Base-by-base conservation (phyloP, 2,329 filamentous ascomycete species). In the Colletotrichum ledebouriae region DNA sequence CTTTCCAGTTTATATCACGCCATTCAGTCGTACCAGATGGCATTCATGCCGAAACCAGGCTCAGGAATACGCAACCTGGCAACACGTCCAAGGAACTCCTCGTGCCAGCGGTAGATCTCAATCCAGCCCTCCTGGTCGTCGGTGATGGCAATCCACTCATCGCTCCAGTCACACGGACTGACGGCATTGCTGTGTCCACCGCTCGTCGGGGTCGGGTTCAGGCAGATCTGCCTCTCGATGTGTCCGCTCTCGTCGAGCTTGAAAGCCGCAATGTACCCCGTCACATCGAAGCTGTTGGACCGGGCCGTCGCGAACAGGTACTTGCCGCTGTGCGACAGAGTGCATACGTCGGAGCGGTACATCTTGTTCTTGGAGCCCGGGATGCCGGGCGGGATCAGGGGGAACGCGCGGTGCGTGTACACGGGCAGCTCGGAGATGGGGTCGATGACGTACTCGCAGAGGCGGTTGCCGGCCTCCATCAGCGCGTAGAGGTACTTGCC, bases 31-130 rank as follows among this genome's bases (percentile, higher is more conserved):
- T 96, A 96, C 94, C 94, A 97, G 71, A 97, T 94, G n/a, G 93
- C 93, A 80, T 97, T 97, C 94, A 97, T 97, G 2, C 93, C 93
- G 77, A 97, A 97, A 1, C 94, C 94, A n/a, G 92, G 92, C 82
- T 97, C 94, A 6, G 90, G 89, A 42, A 97, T 90, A 73, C 93
- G 89, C 71, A 92, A 83, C 70, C 92, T 85, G 15, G 93, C 93
- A 7, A 97, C 93, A 3, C 93, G 84, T 2, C 89, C 90, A 60
- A 97, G 80, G 73, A 91, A 93, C 83, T 96, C 93, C 67, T 94
- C 90, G 72, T 91, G 86, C 92, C 93, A 97, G 61, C 93, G 85
- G 78, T 97, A 97, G 64, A 97, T 92, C 82, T 97, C 94, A 20
- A 97, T 81, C 82, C 92, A 95, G 6, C 94, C 94, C 73, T 94